phyloP scores from a whole-genome alignment of 495 filamentous ascomycete species.

The Penicillium salamii region DNA sequence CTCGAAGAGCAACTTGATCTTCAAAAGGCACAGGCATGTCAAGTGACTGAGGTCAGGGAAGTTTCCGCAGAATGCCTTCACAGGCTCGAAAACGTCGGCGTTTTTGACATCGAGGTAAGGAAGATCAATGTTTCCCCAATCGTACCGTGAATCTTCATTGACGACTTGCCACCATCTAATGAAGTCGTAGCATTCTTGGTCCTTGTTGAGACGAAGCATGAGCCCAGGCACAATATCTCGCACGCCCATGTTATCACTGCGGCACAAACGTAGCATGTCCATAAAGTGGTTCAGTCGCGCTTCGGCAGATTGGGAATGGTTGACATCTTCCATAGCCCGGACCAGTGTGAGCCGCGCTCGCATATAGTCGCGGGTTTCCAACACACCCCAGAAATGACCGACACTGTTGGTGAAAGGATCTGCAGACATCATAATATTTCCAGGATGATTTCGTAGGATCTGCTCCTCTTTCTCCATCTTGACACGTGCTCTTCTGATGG shows the following conservation, averaged over 20 bases:
- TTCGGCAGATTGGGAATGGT: slow-evolving; percentile 32
- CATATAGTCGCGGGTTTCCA: slow-evolving; percentile 44
- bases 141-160: background rate
- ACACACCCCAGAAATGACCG: slow-evolving; percentile 39
- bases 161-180: slow-evolving; percentile 46
- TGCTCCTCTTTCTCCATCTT: slow-evolving; percentile 31
- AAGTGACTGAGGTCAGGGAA: background rate
- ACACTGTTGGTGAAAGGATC: slow-evolving; percentile 33
- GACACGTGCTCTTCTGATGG: slow-evolving; percentile 23
- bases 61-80: background rate
- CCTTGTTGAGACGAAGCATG: slow-evolving; percentile 44
- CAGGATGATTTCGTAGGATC: slow-evolving; percentile 26
- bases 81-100: background rate
- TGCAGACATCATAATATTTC: too few relatives aligned
- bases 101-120: background rate
- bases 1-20: background rate
- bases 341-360: slow-evolving; percentile 28
- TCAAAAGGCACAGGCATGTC: background rate
- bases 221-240: slow-evolving; percentile 38
- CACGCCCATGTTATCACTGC: slow-evolving; percentile 45
- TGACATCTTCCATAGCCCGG: slow-evolving; percentile 27
- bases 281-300: slow-evolving; percentile 31
- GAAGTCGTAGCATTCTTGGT: slow-evolving; percentile 57
- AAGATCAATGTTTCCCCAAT: background rate
- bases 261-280: slow-evolving; percentile 39